These are phyloP conservation scores for Thielaviopsis euricoi DNA, from an alignment of 2,329 filamentous ascomycete genomes.

Conservation along the genomic window DNA sequence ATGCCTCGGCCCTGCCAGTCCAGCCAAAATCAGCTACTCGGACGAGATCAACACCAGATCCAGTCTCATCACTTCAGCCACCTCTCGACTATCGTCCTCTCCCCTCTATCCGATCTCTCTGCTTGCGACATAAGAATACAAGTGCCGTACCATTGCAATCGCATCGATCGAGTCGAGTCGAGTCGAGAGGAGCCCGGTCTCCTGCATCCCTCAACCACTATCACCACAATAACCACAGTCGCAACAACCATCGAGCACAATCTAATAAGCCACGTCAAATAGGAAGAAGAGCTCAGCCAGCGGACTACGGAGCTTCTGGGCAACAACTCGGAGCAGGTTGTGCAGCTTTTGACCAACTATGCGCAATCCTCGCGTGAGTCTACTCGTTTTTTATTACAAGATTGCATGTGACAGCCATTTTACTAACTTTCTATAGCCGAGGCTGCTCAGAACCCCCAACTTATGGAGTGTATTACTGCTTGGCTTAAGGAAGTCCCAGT, in stretches of 20 bases:
- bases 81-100: not conserved
- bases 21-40: conserved; percentile 1
- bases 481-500: conserved; percentile 91
- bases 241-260: conserved; percentile 17
- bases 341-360: conserved; percentile 77
- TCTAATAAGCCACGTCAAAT: conserved; percentile 30
- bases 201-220: not conserved
- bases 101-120: not conserved
- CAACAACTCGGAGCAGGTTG: conserved; percentile 77
- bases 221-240: not conserved
- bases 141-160: not conserved
- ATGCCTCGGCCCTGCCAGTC: not conserved
- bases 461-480: conserved; percentile 90
- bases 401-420: not conserved
- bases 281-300: conserved; percentile 86
- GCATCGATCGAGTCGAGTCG: conserved; percentile 4
- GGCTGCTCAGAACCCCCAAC: conserved; percentile 70
- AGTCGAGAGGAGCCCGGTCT: not conserved
- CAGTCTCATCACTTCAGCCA: not conserved
- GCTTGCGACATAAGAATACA: conserved; percentile 2
- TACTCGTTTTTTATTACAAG: not conserved
- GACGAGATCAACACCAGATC: conserved; percentile 5
- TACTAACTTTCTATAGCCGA: conserved; percentile 31
- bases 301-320: conserved; percentile 81
- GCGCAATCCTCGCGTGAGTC: conserved; percentile 72